Evolutionary conservation across 805 yeast genomes (phyloP), one percentile per base, ranked within the genome.

Genomic region (Zygosaccharomyces lentus): DNA sequence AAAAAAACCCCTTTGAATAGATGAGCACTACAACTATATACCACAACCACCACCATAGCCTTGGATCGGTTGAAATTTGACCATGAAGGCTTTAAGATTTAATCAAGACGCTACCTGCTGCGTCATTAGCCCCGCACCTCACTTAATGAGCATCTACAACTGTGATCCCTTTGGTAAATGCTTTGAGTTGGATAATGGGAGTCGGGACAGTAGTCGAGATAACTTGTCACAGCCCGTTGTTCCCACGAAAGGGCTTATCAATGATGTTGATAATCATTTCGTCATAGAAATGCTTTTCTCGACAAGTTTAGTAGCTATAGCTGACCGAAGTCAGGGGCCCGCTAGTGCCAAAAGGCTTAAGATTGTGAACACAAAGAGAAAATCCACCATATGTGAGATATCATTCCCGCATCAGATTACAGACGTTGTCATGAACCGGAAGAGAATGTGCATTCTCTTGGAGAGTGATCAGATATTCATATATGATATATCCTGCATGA

Each of bases 401-500:
- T 79, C 91, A 0, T 93, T 89, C 64, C 91, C 96, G 1, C 78
- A 87, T 3, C 70, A 81, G 6, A 82, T 91, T 2, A 69, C 84
- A 23, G 79, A 78, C 41, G 83, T 91, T 27, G 80, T 79, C 54
- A 75, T 91, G 68, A 93, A 91, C 65, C 75, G 97, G 35, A 84
- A 85, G 55, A 70, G 97, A 37, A 73, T 91, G 53, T 75, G 87
- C 26, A 93, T 90, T 13, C 79, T 86, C 5, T 70, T 91, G 43
- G 73, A 79, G 41, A 62, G 58, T 41, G 91, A 87, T 49, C 95
- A 90, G 65, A 79, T 93, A 8, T 86, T 81, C 62, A 78, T 91
- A 38, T 93, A 91, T 68, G 97, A 91, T 64, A 83, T 91, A 50
- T 80, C 93, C 47, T 87, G 95, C 63, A 89, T 91, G 82, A 81